A percentile compares a stretch with the other conserved stretches of the same genome.
phyloP scores from a whole-genome alignment of 2,329 filamentous ascomycete species.

The Berkeleyomyces rouxiae region DNA sequence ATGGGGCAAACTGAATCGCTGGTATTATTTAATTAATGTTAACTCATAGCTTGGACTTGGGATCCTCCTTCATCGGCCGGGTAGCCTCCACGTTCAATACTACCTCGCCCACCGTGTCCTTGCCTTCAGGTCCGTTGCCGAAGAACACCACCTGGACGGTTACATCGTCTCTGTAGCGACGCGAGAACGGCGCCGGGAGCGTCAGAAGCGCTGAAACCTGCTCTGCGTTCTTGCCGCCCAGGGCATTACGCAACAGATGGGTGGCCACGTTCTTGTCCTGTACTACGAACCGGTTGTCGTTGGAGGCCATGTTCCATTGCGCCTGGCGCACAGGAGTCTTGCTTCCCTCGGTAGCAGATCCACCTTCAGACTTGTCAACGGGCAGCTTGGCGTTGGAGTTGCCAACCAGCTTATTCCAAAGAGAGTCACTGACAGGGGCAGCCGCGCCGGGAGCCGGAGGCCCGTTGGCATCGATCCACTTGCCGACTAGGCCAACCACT shows the following conservation, averaged over 20 bases:
- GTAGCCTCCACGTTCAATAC: slow-evolving; percentile 77
- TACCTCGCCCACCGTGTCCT: slow-evolving; percentile 49
- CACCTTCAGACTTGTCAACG: slow-evolving; percentile 40
- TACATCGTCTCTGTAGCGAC: slow-evolving; percentile 84
- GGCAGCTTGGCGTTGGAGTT: slow-evolving; percentile 37
- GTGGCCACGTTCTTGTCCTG: slow-evolving; percentile 94
- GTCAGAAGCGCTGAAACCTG: slow-evolving; percentile 87
- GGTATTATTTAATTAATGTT: not conserved
- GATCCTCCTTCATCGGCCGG: slow-evolving; percentile 19
- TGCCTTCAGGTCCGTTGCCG: slow-evolving; percentile 49
- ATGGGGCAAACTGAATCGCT: not conserved
- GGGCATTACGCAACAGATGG: slow-evolving; percentile 83
- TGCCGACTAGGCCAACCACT: slow-evolving; percentile 86
- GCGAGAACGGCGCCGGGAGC: slow-evolving; percentile 75
- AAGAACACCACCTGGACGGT: slow-evolving; percentile 99
- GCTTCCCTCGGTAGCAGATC: slow-evolving; percentile 61
- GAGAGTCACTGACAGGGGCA: slow-evolving; percentile 48
- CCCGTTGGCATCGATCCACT: slow-evolving; percentile 79
- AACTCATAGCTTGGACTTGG: slow-evolving; percentile 26
- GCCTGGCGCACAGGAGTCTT: slow-evolving; percentile 73
- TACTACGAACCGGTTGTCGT: slow-evolving; percentile 73
- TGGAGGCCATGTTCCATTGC: slow-evolving; percentile 71
- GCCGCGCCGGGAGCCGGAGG: slow-evolving; percentile 29
- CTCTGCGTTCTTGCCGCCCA: slow-evolving; percentile 84
- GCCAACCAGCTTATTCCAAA: slow-evolving; percentile 44